Conservation (phyloP, 768 basidiomycete species). For the Pulveroboletus sp. region DNA sequence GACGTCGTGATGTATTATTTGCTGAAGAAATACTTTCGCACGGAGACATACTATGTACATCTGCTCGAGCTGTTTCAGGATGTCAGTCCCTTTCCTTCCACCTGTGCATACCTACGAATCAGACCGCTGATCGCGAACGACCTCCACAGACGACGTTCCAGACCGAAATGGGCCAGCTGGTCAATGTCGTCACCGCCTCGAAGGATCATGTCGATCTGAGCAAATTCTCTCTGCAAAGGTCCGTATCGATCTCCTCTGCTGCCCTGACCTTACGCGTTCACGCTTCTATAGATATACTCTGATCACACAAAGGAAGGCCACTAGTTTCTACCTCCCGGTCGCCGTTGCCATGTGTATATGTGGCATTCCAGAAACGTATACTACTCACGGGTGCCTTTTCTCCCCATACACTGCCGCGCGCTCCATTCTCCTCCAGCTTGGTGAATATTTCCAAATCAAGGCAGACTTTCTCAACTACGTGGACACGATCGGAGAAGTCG, state of each 20-base stretch:
- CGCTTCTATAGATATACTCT: neutral
- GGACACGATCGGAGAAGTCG: neutral
- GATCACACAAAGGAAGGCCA: neutral
- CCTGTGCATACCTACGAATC: no score
- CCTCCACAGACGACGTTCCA: constrained; percentile 1
- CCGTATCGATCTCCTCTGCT: neutral
- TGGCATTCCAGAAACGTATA: neutral
- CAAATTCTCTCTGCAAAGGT: constrained; percentile 4
- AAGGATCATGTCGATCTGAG: neutral
- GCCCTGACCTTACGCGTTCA: neutral
- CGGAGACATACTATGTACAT: neutral
- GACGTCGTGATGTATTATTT: neutral
- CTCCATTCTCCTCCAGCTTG: constrained; percentile 1
- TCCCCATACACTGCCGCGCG: neutral
- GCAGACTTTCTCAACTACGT: neutral
- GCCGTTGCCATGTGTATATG: constrained; percentile 1
- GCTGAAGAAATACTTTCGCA: neutral
- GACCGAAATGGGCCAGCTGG: constrained; percentile 1
- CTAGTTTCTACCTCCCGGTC: constrained; percentile 5
- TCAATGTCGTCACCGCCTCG: neutral
- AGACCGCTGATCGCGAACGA: neutral
- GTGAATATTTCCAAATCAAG: constrained; percentile 2
- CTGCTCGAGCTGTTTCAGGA: constrained; percentile 2
- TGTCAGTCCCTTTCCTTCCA: neutral
- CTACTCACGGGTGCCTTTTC: neutral